A percentile compares a stretch with the other conserved stretches of the same genome.
Conservation (phyloP, 2,329 filamentous ascomycete genomes). For the Knoxdaviesia proteae region DNA sequence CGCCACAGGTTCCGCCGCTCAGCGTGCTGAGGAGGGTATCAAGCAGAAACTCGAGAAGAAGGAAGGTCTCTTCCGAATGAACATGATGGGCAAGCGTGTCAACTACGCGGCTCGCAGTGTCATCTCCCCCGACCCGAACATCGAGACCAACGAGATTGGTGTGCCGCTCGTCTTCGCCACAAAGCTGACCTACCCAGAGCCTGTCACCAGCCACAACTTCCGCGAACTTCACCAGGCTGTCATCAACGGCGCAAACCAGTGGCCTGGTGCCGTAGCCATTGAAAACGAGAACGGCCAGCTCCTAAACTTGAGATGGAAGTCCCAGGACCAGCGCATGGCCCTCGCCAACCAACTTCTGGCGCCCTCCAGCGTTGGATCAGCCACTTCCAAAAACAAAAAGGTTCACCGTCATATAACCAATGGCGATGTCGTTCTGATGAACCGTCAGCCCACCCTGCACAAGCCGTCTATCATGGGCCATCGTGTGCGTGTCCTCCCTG, state of each 20-base stretch:
- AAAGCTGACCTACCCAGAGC: slow-evolving; percentile 91
- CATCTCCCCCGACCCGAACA: slow-evolving; percentile 94
- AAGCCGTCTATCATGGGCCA: slow-evolving; percentile 99
- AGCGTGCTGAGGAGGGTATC: slow-evolving; percentile 74
- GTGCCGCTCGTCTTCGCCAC: slow-evolving; percentile 95
- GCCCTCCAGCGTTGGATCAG: slow-evolving; percentile 53
- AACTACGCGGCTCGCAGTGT: slow-evolving; percentile 95
- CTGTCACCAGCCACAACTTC: slow-evolving; percentile 93
- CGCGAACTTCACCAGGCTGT: slow-evolving; percentile 90
- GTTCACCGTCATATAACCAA: slow-evolving; percentile 91
- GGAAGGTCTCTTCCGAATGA: slow-evolving; percentile 92
- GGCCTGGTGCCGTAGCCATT: slow-evolving; percentile 84
- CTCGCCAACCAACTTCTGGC: slow-evolving; percentile 85
- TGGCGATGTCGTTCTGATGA: slow-evolving; percentile 95
- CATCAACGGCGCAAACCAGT: slow-evolving; percentile 81
- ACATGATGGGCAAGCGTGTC: slow-evolving; percentile 99
- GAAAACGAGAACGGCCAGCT: slow-evolving; percentile 92
- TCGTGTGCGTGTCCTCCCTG: slow-evolving; percentile 72
- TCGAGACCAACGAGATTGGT: slow-evolving; percentile 97
- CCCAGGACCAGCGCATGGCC: slow-evolving; percentile 66
- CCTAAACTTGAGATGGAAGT: slow-evolving; percentile 71
- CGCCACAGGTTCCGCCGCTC: slow-evolving; percentile 54
- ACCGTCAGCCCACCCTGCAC: slow-evolving; percentile 90
- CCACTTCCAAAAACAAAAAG: slow-evolving; percentile 75
- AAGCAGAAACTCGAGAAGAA: slow-evolving; percentile 98